Percentiles rank a stretch among this genome's conserved stretches.
These are phyloP conservation scores for Ramularia collo-cygni DNA, from an alignment of 2,329 filamentous ascomycete genomes.

Conservation along the genomic window DNA sequence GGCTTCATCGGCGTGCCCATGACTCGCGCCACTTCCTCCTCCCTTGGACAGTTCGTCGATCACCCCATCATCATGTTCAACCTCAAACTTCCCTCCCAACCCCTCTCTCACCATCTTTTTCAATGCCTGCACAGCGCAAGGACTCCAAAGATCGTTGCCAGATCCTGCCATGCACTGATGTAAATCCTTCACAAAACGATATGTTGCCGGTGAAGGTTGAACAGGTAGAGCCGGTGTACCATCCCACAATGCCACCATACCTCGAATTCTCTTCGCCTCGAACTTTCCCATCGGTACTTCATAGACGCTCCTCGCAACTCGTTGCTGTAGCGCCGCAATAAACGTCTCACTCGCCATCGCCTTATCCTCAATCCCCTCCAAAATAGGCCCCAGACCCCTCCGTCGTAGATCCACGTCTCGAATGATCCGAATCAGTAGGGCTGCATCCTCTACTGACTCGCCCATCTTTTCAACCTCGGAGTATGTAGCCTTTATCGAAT, in stretches of 20 bases:
- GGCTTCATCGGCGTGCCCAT: slow-evolving; percentile 13
- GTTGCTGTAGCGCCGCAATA: slow-evolving; percentile 58
- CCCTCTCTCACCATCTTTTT: slow-evolving; percentile 52
- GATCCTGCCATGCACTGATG: slow-evolving; percentile 59
- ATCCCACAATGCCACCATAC: slow-evolving; percentile 69
- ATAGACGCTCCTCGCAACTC: slow-evolving; percentile 51
- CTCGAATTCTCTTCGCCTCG: slow-evolving; percentile 2
- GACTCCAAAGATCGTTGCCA: slow-evolving; percentile 77
- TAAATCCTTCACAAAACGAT: slow-evolving; percentile 63
- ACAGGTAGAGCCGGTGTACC: slow-evolving; percentile 66
- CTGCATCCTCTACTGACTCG: slow-evolving; percentile 7
- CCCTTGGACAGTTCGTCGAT: slow-evolving; percentile 13
- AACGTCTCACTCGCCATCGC: slow-evolving; percentile 36
- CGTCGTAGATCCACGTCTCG: slow-evolving; percentile 65
- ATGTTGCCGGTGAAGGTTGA: slow-evolving; percentile 69
- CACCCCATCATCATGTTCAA: slow-evolving; percentile 7
- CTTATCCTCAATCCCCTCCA: slow-evolving; percentile 4
- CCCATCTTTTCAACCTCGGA: slow-evolving; percentile 9
- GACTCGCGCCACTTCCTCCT: slow-evolving; percentile 6
- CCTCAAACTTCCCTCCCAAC: slow-evolving; percentile 42
- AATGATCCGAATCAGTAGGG: slow-evolving; percentile 64
- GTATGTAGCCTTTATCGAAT: slow-evolving; percentile 16
- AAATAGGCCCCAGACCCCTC: slow-evolving; percentile 33
- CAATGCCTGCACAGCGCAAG: slow-evolving; percentile 55
- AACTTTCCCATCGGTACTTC: slow-evolving; percentile 2